Evolutionary conservation across 495 filamentous ascomycete species (phyloP).

Genomic region (Hyaloscypha finlandica): DNA sequence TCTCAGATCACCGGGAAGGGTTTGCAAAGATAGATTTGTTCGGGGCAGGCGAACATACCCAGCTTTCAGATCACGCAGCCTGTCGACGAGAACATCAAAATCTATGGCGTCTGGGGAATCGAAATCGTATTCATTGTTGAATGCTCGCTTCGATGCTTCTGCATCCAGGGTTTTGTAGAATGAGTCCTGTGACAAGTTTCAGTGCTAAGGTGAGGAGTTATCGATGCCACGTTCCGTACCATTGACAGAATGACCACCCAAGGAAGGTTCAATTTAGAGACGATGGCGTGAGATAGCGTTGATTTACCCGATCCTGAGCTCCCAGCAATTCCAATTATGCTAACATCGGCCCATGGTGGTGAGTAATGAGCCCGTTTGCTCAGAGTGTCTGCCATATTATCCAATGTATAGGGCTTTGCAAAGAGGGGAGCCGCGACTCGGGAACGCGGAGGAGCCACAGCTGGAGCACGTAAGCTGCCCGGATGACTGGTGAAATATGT

Average conservation of each 20-base stretch:
- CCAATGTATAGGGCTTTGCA: not conserved
- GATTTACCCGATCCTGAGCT: constrained; percentile 97
- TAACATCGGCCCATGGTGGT: constrained; percentile 91
- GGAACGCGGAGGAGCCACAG: too few relatives aligned
- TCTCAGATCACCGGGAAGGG: not conserved
- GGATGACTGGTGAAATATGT: not conserved
- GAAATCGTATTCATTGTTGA: constrained; percentile 92
- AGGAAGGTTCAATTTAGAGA: constrained; percentile 83
- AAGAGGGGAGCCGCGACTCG: not conserved
- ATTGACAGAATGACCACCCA: constrained; percentile 98
- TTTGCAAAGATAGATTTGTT: not conserved
- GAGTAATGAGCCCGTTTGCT: constrained; percentile 68
- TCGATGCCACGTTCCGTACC: constrained; percentile 51
- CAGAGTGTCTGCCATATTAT: constrained; percentile 24
- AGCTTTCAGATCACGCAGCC: constrained; percentile 79
- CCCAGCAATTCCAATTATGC: constrained; percentile 94
- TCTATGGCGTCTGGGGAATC: constrained; percentile 94
- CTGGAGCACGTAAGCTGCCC: not conserved
- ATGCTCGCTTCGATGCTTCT: constrained; percentile 75
- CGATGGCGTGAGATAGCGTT: constrained; percentile 90
- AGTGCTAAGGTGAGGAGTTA: not conserved
- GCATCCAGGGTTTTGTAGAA: constrained; percentile 86
- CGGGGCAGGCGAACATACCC: constrained; percentile 59
- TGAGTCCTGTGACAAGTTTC: constrained; percentile 67
- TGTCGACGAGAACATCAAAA: constrained; percentile 86